Conservation (phyloP, 2,329 filamentous ascomycete genomes). For the Fusarium pininemorale region DNA sequence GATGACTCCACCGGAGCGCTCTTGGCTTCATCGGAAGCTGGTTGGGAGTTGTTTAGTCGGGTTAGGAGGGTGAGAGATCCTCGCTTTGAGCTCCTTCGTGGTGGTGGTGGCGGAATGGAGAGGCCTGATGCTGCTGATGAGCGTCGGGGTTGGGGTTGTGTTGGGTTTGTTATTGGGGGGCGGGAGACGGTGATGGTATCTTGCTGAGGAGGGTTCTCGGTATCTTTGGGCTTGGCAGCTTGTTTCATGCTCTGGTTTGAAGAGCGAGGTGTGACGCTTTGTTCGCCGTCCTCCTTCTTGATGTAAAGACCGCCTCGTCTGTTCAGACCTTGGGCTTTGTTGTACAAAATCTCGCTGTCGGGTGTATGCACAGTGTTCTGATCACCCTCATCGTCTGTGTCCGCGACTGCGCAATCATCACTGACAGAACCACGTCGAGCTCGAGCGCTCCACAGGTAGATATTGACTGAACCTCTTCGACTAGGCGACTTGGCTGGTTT, state of each 20-base stretch:
- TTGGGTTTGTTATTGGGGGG: conserved; percentile 6
- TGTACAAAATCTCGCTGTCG: conserved; percentile 24
- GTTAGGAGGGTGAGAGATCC: conserved; percentile 26
- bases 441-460: conserved; percentile 44
- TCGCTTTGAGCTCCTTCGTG: conserved; percentile 40
- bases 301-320: conserved; percentile 36
- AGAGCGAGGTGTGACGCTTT: not conserved
- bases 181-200: conserved; percentile 23
- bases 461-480: conserved; percentile 45
- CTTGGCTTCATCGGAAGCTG: conserved; percentile 16
- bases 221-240: not conserved
- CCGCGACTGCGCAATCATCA: conserved; percentile 36
- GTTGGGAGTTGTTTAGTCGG: conserved; percentile 16
- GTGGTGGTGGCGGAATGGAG: conserved; percentile 30
- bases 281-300: conserved; percentile 18
- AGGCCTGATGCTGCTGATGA: conserved; percentile 17
- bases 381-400: conserved; percentile 33
- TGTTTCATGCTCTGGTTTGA: conserved; percentile 19
- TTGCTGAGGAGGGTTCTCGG: not conserved
- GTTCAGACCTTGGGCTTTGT: conserved; percentile 33
- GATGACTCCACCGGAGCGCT: conserved; percentile 1
- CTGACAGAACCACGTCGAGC: conserved; percentile 22
- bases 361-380: conserved; percentile 4
- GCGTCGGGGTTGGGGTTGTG: conserved; percentile 11
- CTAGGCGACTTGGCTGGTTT: conserved; percentile 43